Evolutionary conservation across 352 stramenopile genomes (phyloP).

Genomic region (Pythium plurisporium): DNA sequence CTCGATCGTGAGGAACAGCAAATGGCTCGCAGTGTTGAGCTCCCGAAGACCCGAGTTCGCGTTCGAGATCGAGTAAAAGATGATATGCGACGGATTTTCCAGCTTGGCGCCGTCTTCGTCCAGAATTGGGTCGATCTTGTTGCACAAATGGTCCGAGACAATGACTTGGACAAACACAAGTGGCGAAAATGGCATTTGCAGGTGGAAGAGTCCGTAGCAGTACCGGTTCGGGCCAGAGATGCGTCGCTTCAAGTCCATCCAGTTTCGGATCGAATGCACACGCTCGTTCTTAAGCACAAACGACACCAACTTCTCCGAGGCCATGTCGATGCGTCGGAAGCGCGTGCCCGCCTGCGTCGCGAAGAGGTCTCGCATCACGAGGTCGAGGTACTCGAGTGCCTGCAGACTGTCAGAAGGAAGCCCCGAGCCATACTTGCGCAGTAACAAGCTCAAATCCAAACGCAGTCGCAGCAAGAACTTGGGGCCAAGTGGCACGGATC

Average conservation of each 20-base stretch:
- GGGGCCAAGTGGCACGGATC: constrained; percentile 60
- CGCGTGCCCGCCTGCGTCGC: constrained; percentile 76
- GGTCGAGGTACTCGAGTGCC: constrained; percentile 73
- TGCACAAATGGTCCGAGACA: constrained; percentile 64
- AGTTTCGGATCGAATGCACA: constrained; percentile 67
- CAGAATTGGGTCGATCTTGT: constrained; percentile 59
- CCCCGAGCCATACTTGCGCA: constrained; percentile 44
- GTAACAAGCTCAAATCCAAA: constrained; percentile 49
- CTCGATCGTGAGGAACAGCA: constrained; percentile 82
- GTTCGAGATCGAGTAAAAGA: constrained; percentile 86
- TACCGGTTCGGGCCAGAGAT: constrained; percentile 62
- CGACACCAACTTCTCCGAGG: constrained; percentile 54
- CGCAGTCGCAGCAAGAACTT: constrained; percentile 72
- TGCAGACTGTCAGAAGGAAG: constrained; percentile 47
- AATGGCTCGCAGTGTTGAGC: constrained; percentile 76
- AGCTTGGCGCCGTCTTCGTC: constrained; percentile 40
- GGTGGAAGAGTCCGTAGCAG: constrained; percentile 82
- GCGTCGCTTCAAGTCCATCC: constrained; percentile 58
- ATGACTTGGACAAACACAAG: constrained; percentile 77
- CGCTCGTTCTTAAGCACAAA: constrained; percentile 79
- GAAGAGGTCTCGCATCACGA: constrained; percentile 82
- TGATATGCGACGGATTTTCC: constrained; percentile 59
- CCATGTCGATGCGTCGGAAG: constrained; percentile 73
- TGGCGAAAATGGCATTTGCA: constrained; percentile 64
- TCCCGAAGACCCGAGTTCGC: constrained; percentile 71